Percentiles rank a stretch among this genome's conserved stretches.
Evolutionary conservation across 2,329 filamentous ascomycete species (phyloP).

Genomic region (Colletotrichum tabaci): DNA sequence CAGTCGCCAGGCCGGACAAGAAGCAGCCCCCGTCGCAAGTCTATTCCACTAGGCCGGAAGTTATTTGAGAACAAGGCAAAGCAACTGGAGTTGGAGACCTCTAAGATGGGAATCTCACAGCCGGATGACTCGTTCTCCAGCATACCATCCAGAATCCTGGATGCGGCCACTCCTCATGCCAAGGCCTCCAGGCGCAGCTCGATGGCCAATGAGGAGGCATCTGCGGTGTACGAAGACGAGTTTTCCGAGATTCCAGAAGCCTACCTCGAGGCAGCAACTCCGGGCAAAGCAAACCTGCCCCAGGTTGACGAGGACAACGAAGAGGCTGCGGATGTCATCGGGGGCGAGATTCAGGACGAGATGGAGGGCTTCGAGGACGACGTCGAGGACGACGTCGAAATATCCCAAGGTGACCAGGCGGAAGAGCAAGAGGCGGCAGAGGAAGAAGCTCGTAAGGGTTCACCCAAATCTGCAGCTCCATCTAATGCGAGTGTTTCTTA

Average conservation of each 20-base stretch:
- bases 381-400: slow-evolving; percentile 15
- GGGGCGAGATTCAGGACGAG: slow-evolving; percentile 23
- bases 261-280: slow-evolving; percentile 66
- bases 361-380: slow-evolving; percentile 11
- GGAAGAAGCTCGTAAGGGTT: slow-evolving; percentile 34
- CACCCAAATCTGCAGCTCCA: slow-evolving; percentile 35
- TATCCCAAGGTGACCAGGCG: slow-evolving; percentile 1
- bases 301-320: slow-evolving; percentile 35
- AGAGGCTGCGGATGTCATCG: background rate
- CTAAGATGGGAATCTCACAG: slow-evolving; percentile 3
- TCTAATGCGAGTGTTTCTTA: slow-evolving; percentile 50
- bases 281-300: slow-evolving; percentile 48
- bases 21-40: slow-evolving; percentile 55
- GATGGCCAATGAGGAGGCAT: slow-evolving; percentile 48
- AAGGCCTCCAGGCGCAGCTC: slow-evolving; percentile 26
- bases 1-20: slow-evolving; percentile 50
- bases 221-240: slow-evolving; percentile 65
- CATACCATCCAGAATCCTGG: slow-evolving; percentile 52
- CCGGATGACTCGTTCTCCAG: slow-evolving; percentile 54
- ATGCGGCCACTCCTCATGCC: slow-evolving; percentile 49
- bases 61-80: slow-evolving; percentile 51
- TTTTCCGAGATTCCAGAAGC: slow-evolving; percentile 71
- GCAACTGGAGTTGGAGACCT: slow-evolving; percentile 40
- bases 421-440: slow-evolving; percentile 32
- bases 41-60: slow-evolving; percentile 52